Evolutionary conservation across 345 rosid genomes (phyloP), one percentile per base, ranked within the genome.

Genomic region (Rhodamnia argentea): DNA sequence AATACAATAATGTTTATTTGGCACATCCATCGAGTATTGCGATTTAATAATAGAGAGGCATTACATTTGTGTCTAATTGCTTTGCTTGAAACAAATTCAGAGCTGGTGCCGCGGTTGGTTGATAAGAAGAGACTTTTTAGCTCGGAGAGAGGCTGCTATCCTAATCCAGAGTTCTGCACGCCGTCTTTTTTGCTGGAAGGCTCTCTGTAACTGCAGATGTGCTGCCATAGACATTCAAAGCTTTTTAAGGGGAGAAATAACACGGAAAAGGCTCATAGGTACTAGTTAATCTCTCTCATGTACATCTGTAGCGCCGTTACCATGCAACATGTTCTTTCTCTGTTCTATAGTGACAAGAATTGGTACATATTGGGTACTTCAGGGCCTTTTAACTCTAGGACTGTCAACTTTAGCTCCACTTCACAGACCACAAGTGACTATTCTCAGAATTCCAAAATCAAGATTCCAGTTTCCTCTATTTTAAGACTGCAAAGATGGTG

Each of bases 401-500:
- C 81, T 70, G 47, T 70, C 47, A 20, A 70, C 81, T 27, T 27
- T 83, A 26, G 58, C 56, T 24, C 44, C 44, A 55, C 37, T 54
- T 40, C 27, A 32, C 29, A 58, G 84, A 78, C 27, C 59, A 52
- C 55, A 11, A 84, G 47, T 70, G 44, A 52, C 78, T 85, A 22
- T 57, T n/a, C 74, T 60, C 55, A 50, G 81, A 29, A 70, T 18
- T 70, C 47, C n/a, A 20, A 8, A 50, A 47, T 44, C 23, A 29
- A 60, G 54, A 27, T 16, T 84, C 44, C 81, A 9, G 14, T 90
- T 84, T 55, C 82, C 86, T 85, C 75, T 75, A 83, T 22, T 84
- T 52, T 93, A 84, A 95, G 91, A 92, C 88, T 95, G 88, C 98
- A 97, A 88, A 91, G 96, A 89, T 95, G 97, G 97, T 97, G 98